A percentile compares a stretch with the other conserved stretches of the same genome.
These are phyloP conservation scores for Ogataea saltuana DNA, from an alignment of 805 yeast genomes.

Conservation along the genomic window DNA sequence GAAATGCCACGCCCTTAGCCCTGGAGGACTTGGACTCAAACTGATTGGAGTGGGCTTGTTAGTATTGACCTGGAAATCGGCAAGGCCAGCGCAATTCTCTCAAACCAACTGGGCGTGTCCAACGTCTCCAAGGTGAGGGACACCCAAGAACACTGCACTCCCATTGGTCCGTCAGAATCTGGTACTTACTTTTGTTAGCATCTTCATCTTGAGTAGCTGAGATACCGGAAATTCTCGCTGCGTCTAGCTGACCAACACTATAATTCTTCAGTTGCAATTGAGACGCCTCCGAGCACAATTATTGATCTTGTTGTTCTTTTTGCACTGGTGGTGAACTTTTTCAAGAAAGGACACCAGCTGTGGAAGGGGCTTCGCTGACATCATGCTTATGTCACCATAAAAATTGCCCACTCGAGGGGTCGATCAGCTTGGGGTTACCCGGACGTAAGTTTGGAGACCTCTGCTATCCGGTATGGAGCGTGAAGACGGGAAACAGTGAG, in stretches of 20 bases:
- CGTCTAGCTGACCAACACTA: constrained; percentile 2
- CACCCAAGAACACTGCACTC: too few relatives aligned
- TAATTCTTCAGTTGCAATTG: not conserved
- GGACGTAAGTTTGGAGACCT: too few relatives aligned
- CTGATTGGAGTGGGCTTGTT: constrained; percentile 36
- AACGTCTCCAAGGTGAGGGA: too few relatives aligned
- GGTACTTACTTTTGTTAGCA: constrained; percentile 66
- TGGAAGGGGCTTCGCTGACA: too few relatives aligned
- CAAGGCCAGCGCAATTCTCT: too few relatives aligned
- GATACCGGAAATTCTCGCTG: not conserved
- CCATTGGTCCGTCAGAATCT: not conserved
- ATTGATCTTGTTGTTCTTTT: constrained; percentile 8
- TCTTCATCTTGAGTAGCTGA: constrained; percentile 61
- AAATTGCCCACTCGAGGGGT: too few relatives aligned
- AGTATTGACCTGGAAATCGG: constrained; percentile 14
- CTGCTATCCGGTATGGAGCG: too few relatives aligned
- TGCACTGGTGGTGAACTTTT: constrained; percentile 2
- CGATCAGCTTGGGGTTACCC: too few relatives aligned
- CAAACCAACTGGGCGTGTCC: too few relatives aligned
- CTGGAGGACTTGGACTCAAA: constrained; percentile 97
- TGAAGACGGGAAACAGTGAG: too few relatives aligned
- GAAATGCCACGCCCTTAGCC: constrained; percentile 97
- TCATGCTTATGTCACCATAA: too few relatives aligned
- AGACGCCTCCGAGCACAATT: not conserved
- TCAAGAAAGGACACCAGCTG: constrained; percentile 6